Evolutionary conservation across 164 flowering plant species (phyloP).

Genomic region (Santalum album): DNA sequence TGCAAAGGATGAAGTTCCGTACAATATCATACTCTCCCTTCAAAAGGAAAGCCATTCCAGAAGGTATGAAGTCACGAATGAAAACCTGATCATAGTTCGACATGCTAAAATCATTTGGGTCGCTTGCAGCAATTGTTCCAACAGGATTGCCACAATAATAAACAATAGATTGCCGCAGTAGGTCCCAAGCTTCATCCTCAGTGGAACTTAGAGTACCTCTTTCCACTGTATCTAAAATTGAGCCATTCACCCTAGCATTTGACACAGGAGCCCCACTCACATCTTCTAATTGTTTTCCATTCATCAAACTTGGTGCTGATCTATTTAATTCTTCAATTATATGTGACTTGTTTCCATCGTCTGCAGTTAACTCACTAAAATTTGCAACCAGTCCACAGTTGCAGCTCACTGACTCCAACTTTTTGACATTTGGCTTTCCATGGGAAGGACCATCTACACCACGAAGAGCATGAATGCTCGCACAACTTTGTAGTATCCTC

Average conservation of each 20-base stretch:
- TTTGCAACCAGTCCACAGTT: constrained; percentile 38
- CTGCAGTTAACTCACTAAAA: constrained; percentile 22
- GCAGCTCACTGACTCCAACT: constrained; percentile 18
- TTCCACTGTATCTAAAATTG: constrained; percentile 4
- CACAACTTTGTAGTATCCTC: constrained; percentile 9
- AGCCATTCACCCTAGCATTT: constrained; percentile 16
- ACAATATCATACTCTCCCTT: constrained; percentile 83
- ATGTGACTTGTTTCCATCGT: constrained; percentile 21
- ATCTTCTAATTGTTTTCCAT: constrained; percentile 14
- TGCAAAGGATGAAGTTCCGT: constrained; percentile 67
- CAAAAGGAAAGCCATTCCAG: constrained; percentile 75
- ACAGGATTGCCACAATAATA: constrained; percentile 61
- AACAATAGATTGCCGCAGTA: constrained; percentile 48
- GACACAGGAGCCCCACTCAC: constrained; percentile 18
- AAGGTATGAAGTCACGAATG: constrained; percentile 74
- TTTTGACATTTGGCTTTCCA: background rate
- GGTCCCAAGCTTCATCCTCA: constrained; percentile 80
- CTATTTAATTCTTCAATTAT: background rate
- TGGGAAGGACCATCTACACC: constrained; percentile 4
- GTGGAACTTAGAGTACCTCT: constrained; percentile 17
- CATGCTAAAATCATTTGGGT: constrained; percentile 30
- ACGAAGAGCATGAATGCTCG: constrained; percentile 1
- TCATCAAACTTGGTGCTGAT: constrained; percentile 2
- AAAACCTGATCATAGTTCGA: constrained; percentile 79
- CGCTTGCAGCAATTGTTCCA: constrained; percentile 80